Evolutionary conservation across 106 monocot genomes (phyloP).

Genomic region (Allium fistulosum): DNA sequence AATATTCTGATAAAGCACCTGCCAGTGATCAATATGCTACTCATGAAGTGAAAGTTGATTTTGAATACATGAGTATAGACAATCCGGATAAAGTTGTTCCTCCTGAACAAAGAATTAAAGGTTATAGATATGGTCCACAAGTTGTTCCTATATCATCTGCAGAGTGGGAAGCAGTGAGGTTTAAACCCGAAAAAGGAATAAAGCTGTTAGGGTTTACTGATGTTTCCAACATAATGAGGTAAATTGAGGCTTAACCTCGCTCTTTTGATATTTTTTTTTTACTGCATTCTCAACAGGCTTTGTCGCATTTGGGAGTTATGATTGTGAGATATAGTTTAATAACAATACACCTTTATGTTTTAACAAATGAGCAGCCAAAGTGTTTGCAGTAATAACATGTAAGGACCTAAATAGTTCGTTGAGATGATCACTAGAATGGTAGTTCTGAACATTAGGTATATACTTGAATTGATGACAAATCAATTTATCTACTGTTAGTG

Average conservation of each 20-base stretch:
- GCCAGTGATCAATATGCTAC: slow-evolving; percentile 77
- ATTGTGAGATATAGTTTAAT: no score
- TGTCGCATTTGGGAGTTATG: no score
- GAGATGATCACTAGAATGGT: no score
- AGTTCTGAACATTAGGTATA: no score
- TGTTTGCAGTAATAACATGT: no score
- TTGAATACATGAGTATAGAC: slow-evolving; percentile 67
- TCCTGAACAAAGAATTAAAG: slow-evolving; percentile 93
- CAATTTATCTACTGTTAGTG: no score
- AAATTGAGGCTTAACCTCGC: not conserved
- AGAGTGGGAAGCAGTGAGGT: slow-evolving; percentile 84
- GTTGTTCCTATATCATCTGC: slow-evolving; percentile 82
- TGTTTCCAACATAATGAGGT: slow-evolving; percentile 73
- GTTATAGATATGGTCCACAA: slow-evolving; percentile 96
- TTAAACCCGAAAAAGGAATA: slow-evolving; percentile 81
- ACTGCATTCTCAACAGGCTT: no score
- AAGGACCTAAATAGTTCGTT: no score
- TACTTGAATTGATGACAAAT: no score
- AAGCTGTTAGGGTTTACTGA: slow-evolving; percentile 92
- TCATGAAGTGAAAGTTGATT: slow-evolving; percentile 95
- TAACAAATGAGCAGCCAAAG: no score
- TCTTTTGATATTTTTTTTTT: not conserved
- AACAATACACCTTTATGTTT: no score
- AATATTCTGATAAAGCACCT: slow-evolving; percentile 94
- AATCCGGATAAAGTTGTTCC: slow-evolving; percentile 73